Evolutionary conservation across 352 stramenopile species (phyloP), one percentile per base, ranked within the genome.

Genomic region (Phytopythium kandeliae): DNA sequence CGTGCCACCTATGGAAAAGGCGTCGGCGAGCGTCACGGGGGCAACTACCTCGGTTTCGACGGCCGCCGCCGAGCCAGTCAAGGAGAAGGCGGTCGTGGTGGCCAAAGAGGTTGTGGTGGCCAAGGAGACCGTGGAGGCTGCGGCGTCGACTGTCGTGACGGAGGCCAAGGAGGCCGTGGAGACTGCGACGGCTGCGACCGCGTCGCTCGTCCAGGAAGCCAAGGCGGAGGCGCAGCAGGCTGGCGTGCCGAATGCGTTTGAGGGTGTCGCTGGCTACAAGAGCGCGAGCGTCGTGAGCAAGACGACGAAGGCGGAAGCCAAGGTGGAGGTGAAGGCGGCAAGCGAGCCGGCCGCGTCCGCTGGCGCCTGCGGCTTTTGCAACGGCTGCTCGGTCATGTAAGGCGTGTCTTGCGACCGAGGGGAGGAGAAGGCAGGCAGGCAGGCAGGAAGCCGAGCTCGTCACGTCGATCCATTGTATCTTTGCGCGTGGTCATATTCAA

Each of bases 181-280:
- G 30, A 51, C 13, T 30, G 45, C 41, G n/a, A 28, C 45, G 45
- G 45, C 30, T 9, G 45, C 28, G 1, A 49, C 44, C 3, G 38
- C 44, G 15, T 38, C 44, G 44, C 44, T 49, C 16, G 38, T 21
- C 9, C 9, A 44, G 11, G 19, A 44, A 8, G 11, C 38, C 38
- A 28, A 17, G 19, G 38, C 19, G 10, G 21, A 44, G 21, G 19
- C 11, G 17, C 11, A 44, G 38, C 26, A 17, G 19, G 9, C 28
- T 21, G 19, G 10, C 4, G 38, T 46, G 40, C 40, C 40, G 40
- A 31, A 30, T 22, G 40, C 40, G 40, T 26, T 49, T 26, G 43
- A 49, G 43, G 65, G 65, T 17, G 55, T 74, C 28, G 50, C 56
- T 38, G 67, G 59, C 54, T 72, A 75, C 60, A 63, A 67, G 56